phyloP scores from a whole-genome alignment of 129 eudicot genomes.

The Dittrichia graveolens region DNA sequence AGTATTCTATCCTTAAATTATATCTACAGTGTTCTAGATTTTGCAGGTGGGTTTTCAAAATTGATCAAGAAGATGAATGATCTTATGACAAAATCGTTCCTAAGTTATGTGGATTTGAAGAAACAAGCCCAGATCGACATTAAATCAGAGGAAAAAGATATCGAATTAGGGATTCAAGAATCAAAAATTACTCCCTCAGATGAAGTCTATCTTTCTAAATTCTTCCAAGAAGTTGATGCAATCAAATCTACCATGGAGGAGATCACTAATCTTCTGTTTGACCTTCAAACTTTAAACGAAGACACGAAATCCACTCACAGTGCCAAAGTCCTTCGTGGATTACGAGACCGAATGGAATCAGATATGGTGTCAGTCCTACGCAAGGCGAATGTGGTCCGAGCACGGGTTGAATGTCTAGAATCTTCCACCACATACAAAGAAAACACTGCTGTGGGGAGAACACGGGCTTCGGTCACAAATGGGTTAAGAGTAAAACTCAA shows the following conservation, averaged over 20 bases:
- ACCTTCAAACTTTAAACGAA: slow-evolving; percentile 66
- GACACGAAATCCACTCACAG: slow-evolving; percentile 70
- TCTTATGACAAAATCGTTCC: slow-evolving; percentile 83
- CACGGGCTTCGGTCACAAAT: slow-evolving; percentile 58
- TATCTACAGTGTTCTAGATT: neutral
- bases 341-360: slow-evolving; percentile 75
- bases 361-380: slow-evolving; percentile 64
- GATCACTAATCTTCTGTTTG: slow-evolving; percentile 57
- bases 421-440: slow-evolving; percentile 44
- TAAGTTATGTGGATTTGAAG: slow-evolving; percentile 85
- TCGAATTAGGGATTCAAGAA: slow-evolving; percentile 44
- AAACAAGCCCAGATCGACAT: slow-evolving; percentile 72
- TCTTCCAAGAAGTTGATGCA: slow-evolving; percentile 69
- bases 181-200: slow-evolving; percentile 40
- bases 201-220: slow-evolving; percentile 56
- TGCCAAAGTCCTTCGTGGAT: slow-evolving; percentile 67
- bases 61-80: slow-evolving; percentile 69
- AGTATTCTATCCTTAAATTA: neutral
- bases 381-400: slow-evolving; percentile 58
- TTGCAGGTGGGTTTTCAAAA: slow-evolving; percentile 43
- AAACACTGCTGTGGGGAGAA: slow-evolving; percentile 67
- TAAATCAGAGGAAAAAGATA: slow-evolving; percentile 44
- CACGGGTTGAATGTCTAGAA: slow-evolving; percentile 60
- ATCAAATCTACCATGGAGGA: slow-evolving; percentile 69
- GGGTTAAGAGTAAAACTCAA: slow-evolving; percentile 65